Conservation (phyloP, 345 rosid species). For the Aurinia saxatilis region DNA sequence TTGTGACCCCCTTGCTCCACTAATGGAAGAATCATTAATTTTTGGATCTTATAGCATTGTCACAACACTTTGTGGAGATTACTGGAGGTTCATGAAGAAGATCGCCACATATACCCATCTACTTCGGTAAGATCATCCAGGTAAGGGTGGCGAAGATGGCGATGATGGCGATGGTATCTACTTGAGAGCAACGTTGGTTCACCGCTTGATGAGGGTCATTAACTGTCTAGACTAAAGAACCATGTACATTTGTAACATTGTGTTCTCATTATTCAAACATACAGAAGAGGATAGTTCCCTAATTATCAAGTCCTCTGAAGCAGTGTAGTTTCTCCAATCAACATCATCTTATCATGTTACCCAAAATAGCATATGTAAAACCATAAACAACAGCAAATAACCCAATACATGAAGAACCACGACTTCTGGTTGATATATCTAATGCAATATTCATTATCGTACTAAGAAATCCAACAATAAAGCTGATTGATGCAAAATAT, state of each 20-base stretch:
- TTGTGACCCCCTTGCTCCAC: no score
- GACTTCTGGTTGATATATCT: conserved; percentile 97
- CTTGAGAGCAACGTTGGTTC: conserved; percentile 41
- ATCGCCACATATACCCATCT: no score
- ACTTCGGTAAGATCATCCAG: conserved; percentile 91
- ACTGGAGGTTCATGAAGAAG: no score
- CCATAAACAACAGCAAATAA: conserved; percentile 99
- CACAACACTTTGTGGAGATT: no score
- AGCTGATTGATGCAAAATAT: no score
- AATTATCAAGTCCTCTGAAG: background rate
- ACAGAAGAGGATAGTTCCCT: background rate
- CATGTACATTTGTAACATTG: conserved; percentile 36
- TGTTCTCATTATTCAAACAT: conserved; percentile 4
- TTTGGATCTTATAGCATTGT: no score
- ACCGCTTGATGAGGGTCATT: conserved; percentile 31
- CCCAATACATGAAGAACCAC: conserved; percentile 99
- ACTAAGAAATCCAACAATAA: no score
- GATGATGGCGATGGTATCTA: conserved; percentile 51
- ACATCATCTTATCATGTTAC: no score
- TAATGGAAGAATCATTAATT: no score
- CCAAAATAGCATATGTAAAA: no score
- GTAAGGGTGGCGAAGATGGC: conserved; percentile 60
- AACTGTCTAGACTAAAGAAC: conserved; percentile 34
- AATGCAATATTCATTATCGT: conserved; percentile 97
- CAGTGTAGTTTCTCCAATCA: background rate